Evolutionary conservation across 768 basidiomycete genomes (phyloP).

Genomic region (Clathrus columnatus): DNA sequence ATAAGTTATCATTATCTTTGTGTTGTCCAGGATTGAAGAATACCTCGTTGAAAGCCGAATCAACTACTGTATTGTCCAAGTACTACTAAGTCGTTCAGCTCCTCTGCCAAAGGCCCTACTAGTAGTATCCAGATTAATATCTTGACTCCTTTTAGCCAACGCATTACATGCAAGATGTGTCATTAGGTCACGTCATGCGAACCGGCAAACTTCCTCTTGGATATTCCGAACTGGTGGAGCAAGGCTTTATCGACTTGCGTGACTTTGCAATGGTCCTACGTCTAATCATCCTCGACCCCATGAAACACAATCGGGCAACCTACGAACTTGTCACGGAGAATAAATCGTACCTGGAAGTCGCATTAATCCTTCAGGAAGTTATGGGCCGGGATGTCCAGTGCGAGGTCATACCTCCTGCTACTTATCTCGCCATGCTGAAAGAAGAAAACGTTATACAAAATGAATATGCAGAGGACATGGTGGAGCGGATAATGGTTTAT

Average conservation of each 20-base stretch:
- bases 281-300: constrained; percentile 21
- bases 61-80: constrained; percentile 29
- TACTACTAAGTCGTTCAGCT: not conserved
- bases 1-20: not conserved
- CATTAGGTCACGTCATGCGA: not conserved
- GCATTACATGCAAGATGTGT: constrained; percentile 6
- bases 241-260: constrained; percentile 27
- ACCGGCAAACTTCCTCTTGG: constrained; percentile 15
- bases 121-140: not conserved
- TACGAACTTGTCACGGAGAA: constrained; percentile 28
- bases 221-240: constrained; percentile 20
- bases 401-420: constrained; percentile 16
- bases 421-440: constrained; percentile 11
- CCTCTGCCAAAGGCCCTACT: not conserved
- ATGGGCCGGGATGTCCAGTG: constrained; percentile 14
- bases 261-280: constrained; percentile 24
- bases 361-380: constrained; percentile 15
- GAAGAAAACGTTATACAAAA: constrained; percentile 10
- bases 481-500: constrained; percentile 25
- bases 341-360: constrained; percentile 22
- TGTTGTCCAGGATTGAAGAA: constrained; percentile 19
- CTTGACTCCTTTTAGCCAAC: constrained; percentile 3
- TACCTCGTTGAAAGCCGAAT: constrained; percentile 29
- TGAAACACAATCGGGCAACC: constrained; percentile 24
- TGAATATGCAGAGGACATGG: constrained; percentile 19